These are phyloP conservation scores for Xylaria flabelliformis DNA, from an alignment of 495 filamentous ascomycete species.

Conservation along the genomic window DNA sequence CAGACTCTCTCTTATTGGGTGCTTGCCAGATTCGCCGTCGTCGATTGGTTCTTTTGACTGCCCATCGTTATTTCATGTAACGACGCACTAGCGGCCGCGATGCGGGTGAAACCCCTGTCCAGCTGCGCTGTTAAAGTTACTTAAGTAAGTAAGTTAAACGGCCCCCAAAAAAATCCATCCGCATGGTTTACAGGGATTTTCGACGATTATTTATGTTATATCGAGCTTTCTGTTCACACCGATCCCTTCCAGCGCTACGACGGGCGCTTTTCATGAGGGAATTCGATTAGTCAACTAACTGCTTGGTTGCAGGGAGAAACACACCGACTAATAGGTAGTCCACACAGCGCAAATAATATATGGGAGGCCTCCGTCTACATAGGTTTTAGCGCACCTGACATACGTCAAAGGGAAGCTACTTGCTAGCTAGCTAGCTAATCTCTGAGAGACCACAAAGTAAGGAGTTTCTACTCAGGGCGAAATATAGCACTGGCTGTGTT, in stretches of 20 bases:
- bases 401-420: background rate
- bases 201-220: background rate
- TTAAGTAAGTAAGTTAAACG: background rate
- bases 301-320: background rate
- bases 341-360: background rate
- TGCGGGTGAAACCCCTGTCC: conserved; percentile 3
- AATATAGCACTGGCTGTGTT: background rate
- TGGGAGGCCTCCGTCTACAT: conserved; percentile 17
- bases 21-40: background rate
- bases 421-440: conserved; percentile 9
- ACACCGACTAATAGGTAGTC: background rate
- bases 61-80: no score
- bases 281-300: background rate
- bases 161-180: conserved; percentile 2
- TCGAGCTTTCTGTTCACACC: background rate
- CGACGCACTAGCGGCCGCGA: background rate
- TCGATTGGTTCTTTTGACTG: background rate
- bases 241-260: background rate
- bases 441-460: background rate
- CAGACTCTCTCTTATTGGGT: background rate
- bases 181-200: conserved; percentile 11
- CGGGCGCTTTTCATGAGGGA: background rate
- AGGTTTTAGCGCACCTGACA: conserved; percentile 23
- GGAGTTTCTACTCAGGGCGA: background rate
- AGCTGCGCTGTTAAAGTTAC: background rate